Percentiles rank a stretch among this genome's conserved stretches.
Conservation (phyloP, 768 basidiomycete species). For the Cyathus striatus region DNA sequence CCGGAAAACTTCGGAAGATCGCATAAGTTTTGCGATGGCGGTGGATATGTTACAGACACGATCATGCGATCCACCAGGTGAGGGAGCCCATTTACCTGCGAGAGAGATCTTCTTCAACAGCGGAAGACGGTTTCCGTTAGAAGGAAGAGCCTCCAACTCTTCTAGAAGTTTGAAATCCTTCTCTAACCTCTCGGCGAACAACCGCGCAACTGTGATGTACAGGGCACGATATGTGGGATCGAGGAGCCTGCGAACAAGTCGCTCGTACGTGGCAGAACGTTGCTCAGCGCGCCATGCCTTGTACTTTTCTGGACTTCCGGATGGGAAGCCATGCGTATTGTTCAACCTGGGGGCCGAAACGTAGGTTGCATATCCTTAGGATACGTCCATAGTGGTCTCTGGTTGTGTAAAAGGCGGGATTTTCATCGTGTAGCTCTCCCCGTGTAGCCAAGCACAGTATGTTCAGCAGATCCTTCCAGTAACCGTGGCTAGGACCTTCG, state of each 20-base stretch:
- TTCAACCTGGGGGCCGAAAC: not conserved
- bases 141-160: conserved; percentile 26
- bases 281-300: conserved; percentile 6
- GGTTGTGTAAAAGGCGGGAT: conserved; percentile 23
- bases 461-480: conserved; percentile 74
- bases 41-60: conserved; percentile 60
- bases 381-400: conserved; percentile 6
- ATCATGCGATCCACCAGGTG: conserved; percentile 54
- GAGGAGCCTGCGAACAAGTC: conserved; percentile 33
- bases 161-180: conserved; percentile 40
- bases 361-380: not conserved
- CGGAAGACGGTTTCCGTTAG: conserved; percentile 17
- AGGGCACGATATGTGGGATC: conserved; percentile 55
- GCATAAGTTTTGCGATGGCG: conserved; percentile 53
- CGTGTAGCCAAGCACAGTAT: conserved; percentile 56
- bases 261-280: conserved; percentile 25
- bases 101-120: conserved; percentile 45
- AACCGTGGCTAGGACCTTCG: conserved; percentile 44
- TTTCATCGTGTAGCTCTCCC: conserved; percentile 36
- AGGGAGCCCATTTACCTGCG: conserved; percentile 70
- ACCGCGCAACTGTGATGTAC: conserved; percentile 55
- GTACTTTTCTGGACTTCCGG: not conserved
- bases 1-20: conserved; percentile 23
- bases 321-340: not conserved
- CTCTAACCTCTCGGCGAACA: conserved; percentile 49